Conservation (phyloP, 2,329 filamentous ascomycete species). For the Xylaria polymorpha region DNA sequence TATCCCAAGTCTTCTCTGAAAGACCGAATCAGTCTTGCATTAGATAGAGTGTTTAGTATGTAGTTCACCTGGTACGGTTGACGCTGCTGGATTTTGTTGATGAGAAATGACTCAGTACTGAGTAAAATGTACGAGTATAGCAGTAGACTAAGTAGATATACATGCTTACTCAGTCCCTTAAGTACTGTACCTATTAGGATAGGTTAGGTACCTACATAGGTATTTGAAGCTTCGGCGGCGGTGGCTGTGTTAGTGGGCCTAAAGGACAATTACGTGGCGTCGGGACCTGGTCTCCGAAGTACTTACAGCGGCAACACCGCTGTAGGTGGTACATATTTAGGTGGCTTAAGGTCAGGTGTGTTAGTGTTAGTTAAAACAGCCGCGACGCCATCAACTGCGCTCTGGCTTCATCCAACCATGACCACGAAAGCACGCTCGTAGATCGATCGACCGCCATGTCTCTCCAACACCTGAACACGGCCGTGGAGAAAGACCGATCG, state of each 20-base stretch:
- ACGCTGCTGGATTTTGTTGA: background rate
- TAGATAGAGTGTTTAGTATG: background rate
- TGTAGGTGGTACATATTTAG: background rate
- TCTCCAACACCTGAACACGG: constrained; percentile 48
- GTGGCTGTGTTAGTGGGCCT: constrained; percentile 1
- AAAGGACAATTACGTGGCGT: background rate
- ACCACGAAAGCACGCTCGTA: background rate
- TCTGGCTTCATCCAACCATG: constrained; percentile 10
- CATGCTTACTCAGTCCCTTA: background rate
- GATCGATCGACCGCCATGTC: constrained; percentile 44
- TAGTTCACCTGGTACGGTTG: background rate
- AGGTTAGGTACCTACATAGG: background rate
- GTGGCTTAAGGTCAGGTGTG: too few relatives aligned
- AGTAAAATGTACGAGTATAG: background rate
- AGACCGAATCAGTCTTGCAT: background rate
- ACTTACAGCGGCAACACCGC: background rate
- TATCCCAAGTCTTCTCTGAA: background rate
- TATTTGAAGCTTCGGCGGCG: background rate
- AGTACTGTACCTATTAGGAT: too few relatives aligned
- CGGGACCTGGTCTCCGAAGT: background rate
- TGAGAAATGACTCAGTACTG: too few relatives aligned
- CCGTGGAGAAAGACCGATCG: constrained; percentile 52
- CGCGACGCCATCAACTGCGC: background rate
- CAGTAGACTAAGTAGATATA: too few relatives aligned
- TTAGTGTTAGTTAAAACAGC: too few relatives aligned